Conservation (phyloP, 768 basidiomycete species). For the Porphyrellus cyaneotinctus region DNA sequence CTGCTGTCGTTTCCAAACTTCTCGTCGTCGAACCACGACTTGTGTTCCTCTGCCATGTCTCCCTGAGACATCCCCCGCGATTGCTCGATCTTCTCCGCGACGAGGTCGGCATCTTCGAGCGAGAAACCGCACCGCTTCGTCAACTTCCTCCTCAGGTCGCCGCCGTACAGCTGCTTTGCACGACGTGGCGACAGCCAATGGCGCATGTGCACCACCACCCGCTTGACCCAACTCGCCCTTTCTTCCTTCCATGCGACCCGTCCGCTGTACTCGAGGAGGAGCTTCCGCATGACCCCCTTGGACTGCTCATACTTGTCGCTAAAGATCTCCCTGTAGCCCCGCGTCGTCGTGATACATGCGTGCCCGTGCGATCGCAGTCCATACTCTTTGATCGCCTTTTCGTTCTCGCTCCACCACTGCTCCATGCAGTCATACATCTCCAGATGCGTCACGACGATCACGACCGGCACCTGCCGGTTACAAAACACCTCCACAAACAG, state of each 20-base stretch:
- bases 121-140: conserved; percentile 24
- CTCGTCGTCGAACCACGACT: conserved; percentile 20
- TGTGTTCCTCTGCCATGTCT: conserved; percentile 13
- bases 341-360: conserved; percentile 39
- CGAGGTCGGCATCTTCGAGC: conserved; percentile 13
- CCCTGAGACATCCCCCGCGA: neutral
- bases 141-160: conserved; percentile 20
- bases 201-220: conserved; percentile 25
- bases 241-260: conserved; percentile 23
- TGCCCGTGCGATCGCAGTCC: conserved; percentile 35
- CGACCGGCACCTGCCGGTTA: conserved; percentile 28
- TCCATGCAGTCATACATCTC: conserved; percentile 33
- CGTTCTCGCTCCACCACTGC: conserved; percentile 40
- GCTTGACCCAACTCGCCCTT: conserved; percentile 24
- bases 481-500: conserved; percentile 41
- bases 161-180: conserved; percentile 6
- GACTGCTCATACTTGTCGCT: conserved; percentile 34
- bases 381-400: conserved; percentile 28
- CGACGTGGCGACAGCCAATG: conserved; percentile 19
- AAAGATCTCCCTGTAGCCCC: conserved; percentile 18
- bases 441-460: conserved; percentile 35
- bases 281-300: conserved; percentile 17
- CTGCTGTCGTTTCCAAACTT: conserved; percentile 8
- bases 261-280: conserved; percentile 18
- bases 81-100: conserved; percentile 20